Evolutionary conservation across 768 basidiomycete genomes (phyloP).

Genomic region (Gloeophyllum trabeum): DNA sequence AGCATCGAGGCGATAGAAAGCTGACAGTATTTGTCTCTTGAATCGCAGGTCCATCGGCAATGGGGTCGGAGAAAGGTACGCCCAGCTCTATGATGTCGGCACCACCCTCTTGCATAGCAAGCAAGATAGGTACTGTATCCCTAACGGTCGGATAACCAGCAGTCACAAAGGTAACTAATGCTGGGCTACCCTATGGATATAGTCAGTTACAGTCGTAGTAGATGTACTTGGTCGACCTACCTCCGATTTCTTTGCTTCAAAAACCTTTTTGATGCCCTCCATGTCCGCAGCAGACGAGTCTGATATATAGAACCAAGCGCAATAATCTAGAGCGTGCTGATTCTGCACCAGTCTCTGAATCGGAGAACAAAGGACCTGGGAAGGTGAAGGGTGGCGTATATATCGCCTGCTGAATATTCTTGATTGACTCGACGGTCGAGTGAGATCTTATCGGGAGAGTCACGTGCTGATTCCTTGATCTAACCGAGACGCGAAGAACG

Average conservation of each 20-base stretch:
- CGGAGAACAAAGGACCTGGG: no score
- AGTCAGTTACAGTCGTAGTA: constrained; percentile 6
- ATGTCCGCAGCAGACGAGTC: constrained; percentile 24
- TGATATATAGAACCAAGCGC: no score
- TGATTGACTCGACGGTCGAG: no score
- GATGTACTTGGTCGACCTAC: constrained; percentile 20
- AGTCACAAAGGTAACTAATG: constrained; percentile 83
- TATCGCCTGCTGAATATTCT: no score
- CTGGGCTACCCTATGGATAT: constrained; percentile 37
- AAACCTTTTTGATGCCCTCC: constrained; percentile 64
- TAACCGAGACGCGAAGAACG: background rate
- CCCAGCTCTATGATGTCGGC: constrained; percentile 94
- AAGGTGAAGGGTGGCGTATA: constrained; percentile 6
- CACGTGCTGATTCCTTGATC: background rate
- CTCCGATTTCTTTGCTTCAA: constrained; percentile 51
- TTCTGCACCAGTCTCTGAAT: no score
- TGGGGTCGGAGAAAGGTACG: constrained; percentile 92
- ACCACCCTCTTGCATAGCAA: constrained; percentile 90
- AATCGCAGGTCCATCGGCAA: constrained; percentile 90
- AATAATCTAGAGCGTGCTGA: no score
- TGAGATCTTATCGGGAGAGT: background rate
- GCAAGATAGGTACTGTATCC: constrained; percentile 78
- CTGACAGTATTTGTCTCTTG: constrained; percentile 89
- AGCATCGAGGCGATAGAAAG: constrained; percentile 5
- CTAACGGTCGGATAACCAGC: constrained; percentile 78